phyloP scores from a whole-genome alignment of 768 basidiomycete genomes.

The Pleurotus platypus region DNA sequence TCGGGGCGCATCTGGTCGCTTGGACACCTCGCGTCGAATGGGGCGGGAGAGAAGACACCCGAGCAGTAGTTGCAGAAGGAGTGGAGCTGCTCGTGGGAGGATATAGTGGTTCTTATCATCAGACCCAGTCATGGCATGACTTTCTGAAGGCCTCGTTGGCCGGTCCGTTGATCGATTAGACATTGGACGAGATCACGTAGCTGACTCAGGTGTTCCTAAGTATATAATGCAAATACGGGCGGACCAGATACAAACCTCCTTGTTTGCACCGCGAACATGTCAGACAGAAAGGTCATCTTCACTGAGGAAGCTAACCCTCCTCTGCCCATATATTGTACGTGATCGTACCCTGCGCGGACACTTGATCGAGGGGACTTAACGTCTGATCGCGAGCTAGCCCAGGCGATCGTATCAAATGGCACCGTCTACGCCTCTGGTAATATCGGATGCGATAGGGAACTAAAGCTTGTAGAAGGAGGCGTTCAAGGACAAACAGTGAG shows the following conservation, averaged over 20 bases:
- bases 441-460: conserved; percentile 30
- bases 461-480: conserved; percentile 29
- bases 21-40: conserved; percentile 48
- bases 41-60: conserved; percentile 44
- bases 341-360: not conserved
- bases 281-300: conserved; percentile 21
- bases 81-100: conserved; percentile 38
- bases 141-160: conserved; percentile 24
- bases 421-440: conserved; percentile 35
- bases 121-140: conserved; percentile 9
- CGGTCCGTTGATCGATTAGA: conserved; percentile 16
- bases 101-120: conserved; percentile 15
- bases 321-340: conserved; percentile 33
- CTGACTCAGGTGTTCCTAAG: not conserved
- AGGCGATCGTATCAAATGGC: conserved; percentile 34
- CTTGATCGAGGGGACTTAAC: not conserved
- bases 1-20: conserved; percentile 53
- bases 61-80: conserved; percentile 49
- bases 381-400: conserved; percentile 19
- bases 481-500: conserved; percentile 32
- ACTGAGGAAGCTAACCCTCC: conserved; percentile 29
- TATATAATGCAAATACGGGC: too few species aligned
- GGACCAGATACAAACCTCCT: too few species aligned
- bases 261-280: conserved; percentile 1
- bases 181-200: not conserved